phyloP scores from a whole-genome alignment of 257 asterid genomes.

The Leptodermis oblonga region DNA sequence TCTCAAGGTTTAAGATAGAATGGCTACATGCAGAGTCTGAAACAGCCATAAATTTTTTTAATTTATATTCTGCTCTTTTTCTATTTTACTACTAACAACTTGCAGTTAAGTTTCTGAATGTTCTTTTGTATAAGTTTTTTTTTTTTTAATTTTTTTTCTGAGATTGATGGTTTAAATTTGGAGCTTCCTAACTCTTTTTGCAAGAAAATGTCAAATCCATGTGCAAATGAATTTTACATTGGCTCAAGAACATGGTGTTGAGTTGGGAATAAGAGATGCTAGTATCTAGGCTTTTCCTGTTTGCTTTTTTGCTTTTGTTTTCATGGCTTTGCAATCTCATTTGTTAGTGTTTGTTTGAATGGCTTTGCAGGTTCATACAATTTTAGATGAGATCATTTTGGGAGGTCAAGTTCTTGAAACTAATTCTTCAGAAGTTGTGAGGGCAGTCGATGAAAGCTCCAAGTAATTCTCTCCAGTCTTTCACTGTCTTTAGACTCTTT shows the following conservation, averaged over 20 bases:
- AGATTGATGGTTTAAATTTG: neutral
- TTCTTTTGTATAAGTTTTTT: too few relatives aligned
- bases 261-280: neutral
- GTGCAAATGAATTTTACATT: neutral
- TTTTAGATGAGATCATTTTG: constrained; percentile 81
- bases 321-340: neutral
- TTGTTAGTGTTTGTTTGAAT: neutral
- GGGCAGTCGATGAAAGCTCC: constrained; percentile 75
- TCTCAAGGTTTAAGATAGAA: neutral
- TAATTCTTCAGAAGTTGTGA: constrained; percentile 64
- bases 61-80: neutral
- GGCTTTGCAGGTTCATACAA: constrained; percentile 69
- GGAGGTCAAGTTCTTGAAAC: constrained; percentile 99
- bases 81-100: neutral
- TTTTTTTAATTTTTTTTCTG: too few relatives aligned
- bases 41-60: neutral
- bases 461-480: constrained; percentile 33
- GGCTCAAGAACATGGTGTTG: neutral
- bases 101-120: neutral
- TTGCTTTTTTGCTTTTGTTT: neutral
- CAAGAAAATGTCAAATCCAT: neutral
- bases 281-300: neutral
- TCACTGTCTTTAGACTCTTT: constrained; percentile 18
- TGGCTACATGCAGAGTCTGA: too few relatives aligned
- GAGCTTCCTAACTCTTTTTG: neutral